phyloP scores from a whole-genome alignment of 352 stramenopile species.

The Thalassiosira oceanica region DNA sequence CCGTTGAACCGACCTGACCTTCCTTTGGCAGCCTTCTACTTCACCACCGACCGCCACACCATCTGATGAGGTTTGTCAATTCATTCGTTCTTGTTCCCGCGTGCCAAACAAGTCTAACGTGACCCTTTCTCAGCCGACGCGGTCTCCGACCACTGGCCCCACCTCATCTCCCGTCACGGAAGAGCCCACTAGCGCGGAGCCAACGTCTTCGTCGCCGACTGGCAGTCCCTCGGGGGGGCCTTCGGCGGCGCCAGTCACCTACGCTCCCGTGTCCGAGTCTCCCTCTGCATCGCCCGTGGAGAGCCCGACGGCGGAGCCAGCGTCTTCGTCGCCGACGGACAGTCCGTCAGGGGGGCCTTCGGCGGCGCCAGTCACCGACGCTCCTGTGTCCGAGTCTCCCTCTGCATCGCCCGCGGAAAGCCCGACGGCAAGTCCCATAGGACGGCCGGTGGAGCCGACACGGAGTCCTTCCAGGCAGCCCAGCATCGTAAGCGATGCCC shows the following conservation, averaged over 20 bases:
- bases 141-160: neutral
- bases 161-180: slow-evolving; percentile 10
- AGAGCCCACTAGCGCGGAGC: neutral
- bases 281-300: neutral
- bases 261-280: neutral
- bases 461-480: neutral
- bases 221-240: slow-evolving; percentile 8
- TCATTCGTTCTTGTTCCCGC: too few species aligned
- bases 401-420: too few species aligned
- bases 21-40: too few species aligned
- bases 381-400: slow-evolving; percentile 1
- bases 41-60: too few species aligned
- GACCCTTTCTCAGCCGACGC: slow-evolving; percentile 4
- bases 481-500: too few species aligned
- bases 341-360: neutral
- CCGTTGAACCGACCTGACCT: too few species aligned
- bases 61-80: too few species aligned
- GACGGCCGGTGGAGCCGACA: slow-evolving; percentile 3
- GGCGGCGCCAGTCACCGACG: slow-evolving; percentile 1
- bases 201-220: neutral
- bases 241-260: slow-evolving; percentile 1
- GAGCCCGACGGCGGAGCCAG: slow-evolving; percentile 18
- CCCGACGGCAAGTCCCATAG: too few species aligned
- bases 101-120: too few species aligned
- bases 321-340: neutral